Percentiles rank a stretch among this genome's conserved stretches.
Evolutionary conservation across 2,329 filamentous ascomycete species (phyloP).

Genomic region (Seiridium cupressi): DNA sequence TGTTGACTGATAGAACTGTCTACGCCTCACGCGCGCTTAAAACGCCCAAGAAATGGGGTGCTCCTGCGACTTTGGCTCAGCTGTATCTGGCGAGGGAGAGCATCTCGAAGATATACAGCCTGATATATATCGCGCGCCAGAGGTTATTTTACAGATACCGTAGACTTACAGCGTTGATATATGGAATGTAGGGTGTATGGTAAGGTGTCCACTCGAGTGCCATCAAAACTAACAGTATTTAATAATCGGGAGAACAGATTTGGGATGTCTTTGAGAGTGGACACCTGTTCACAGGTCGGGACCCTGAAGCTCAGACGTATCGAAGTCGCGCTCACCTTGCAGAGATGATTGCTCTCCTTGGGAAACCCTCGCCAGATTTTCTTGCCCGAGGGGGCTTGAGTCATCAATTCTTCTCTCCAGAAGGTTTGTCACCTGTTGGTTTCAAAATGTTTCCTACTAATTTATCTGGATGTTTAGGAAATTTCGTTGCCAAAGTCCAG

Average conservation of each 20-base stretch:
- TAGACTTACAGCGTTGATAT: constrained; percentile 49
- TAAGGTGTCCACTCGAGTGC: constrained; percentile 23
- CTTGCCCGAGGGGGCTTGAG: constrained; percentile 13
- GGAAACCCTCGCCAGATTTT: constrained; percentile 35
- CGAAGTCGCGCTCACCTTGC: constrained; percentile 44
- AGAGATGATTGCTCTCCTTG: constrained; percentile 45
- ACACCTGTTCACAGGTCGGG: constrained; percentile 39
- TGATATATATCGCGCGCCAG: constrained; percentile 37
- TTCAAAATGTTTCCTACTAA: too few relatives aligned
- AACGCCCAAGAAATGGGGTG: constrained; percentile 15
- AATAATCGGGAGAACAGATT: constrained; percentile 28
- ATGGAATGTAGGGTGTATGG: constrained; percentile 52
- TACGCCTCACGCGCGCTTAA: constrained; percentile 39
- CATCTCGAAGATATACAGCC: constrained; percentile 38
- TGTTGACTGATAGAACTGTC: constrained; percentile 35
- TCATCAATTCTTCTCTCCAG: background rate
- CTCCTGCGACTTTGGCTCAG: constrained; percentile 49
- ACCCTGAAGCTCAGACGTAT: constrained; percentile 36
- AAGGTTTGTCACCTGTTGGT: background rate
- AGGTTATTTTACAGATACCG: constrained; percentile 43
- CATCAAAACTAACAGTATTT: background rate
- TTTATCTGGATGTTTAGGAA: too few relatives aligned
- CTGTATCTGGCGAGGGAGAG: constrained; percentile 28
- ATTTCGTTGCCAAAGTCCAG: too few relatives aligned
- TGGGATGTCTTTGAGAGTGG: constrained; percentile 48